phyloP scores from a whole-genome alignment of 169 alveolate genomes.

The Prorocentrum cordatum region DNA sequence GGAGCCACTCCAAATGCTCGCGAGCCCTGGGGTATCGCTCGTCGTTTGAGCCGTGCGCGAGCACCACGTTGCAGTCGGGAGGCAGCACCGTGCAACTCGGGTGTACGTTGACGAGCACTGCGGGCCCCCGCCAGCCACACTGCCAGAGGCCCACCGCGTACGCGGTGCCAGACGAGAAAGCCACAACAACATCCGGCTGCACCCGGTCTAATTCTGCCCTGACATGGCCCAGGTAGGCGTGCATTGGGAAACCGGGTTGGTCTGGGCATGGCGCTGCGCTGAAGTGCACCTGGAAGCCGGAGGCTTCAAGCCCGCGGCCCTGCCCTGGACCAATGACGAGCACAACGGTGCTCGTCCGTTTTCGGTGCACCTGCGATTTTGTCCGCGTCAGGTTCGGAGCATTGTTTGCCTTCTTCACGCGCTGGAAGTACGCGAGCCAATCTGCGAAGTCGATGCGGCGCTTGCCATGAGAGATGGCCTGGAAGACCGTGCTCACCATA shows the following conservation, averaged over 20 bases:
- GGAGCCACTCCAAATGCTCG: not conserved
- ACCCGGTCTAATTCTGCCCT: conserved; percentile 2
- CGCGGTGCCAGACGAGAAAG: not conserved
- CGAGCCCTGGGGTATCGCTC: conserved; percentile 8
- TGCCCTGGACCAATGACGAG: not conserved
- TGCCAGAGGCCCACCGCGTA: conserved; percentile 21
- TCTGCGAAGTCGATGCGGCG: not conserved
- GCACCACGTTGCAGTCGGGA: not conserved
- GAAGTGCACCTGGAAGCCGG: not conserved
- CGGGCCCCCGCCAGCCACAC: conserved; percentile 32
- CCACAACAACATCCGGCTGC: not conserved
- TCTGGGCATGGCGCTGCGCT: not conserved
- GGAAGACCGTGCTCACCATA: not conserved
- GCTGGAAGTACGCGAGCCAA: not conserved
- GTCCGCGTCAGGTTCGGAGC: too few relatives aligned
- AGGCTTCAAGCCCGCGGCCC: not conserved
- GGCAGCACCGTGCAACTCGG: conserved; percentile 24
- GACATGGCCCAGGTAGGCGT: conserved; percentile 6
- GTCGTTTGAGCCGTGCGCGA: conserved; percentile 42
- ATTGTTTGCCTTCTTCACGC: not conserved
- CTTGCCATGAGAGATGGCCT: not conserved
- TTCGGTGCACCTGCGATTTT: too few relatives aligned
- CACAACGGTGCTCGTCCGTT: not conserved
- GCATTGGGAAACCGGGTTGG: not conserved
- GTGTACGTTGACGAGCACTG: conserved; percentile 11